phyloP scores from a whole-genome alignment of 2,329 filamentous ascomycete species.

The Trichoderma simmonsii region DNA sequence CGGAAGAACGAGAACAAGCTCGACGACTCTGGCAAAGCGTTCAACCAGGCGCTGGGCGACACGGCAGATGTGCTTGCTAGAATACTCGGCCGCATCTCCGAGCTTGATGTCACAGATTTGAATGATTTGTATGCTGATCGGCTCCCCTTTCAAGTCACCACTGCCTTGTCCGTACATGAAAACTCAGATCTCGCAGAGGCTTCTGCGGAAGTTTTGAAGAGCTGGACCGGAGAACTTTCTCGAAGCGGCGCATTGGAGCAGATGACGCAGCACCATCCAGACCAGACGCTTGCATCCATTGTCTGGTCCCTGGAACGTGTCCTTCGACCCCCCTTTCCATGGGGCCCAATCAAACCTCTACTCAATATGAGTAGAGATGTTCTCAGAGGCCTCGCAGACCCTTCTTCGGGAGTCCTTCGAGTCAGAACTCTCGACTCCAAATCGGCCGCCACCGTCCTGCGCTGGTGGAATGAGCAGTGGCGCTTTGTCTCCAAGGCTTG shows the following conservation, averaged over 20 bases:
- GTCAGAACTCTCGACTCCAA: conserved; percentile 54
- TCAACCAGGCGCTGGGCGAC: conserved; percentile 67
- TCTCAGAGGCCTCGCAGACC: conserved; percentile 54
- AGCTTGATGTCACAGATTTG: conserved; percentile 69
- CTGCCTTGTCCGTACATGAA: conserved; percentile 77
- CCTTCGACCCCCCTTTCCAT: conserved; percentile 41
- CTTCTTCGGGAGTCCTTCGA: conserved; percentile 53
- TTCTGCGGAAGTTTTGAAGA: conserved; percentile 78
- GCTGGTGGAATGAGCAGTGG: conserved; percentile 87
- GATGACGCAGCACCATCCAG: conserved; percentile 39
- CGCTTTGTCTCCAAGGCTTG: conserved; percentile 77
- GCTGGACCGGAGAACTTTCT: conserved; percentile 65
- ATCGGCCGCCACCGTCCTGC: conserved; percentile 64
- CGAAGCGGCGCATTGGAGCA: conserved; percentile 41
- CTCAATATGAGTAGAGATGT: conserved; percentile 57
- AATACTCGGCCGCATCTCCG: conserved; percentile 74
- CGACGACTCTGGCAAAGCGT: conserved; percentile 52
- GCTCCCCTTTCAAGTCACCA: conserved; percentile 67
- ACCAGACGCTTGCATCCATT: conserved; percentile 43
- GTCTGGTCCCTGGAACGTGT: conserved; percentile 40
- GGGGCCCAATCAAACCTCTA: conserved; percentile 56
- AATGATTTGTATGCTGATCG: conserved; percentile 65
- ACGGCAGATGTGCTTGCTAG: conserved; percentile 61
- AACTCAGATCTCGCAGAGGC: conserved; percentile 76
- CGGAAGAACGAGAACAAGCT: conserved; percentile 45